Conservation (phyloP, 202 grass and related monocot species). For the Digitaria exilis region DNA sequence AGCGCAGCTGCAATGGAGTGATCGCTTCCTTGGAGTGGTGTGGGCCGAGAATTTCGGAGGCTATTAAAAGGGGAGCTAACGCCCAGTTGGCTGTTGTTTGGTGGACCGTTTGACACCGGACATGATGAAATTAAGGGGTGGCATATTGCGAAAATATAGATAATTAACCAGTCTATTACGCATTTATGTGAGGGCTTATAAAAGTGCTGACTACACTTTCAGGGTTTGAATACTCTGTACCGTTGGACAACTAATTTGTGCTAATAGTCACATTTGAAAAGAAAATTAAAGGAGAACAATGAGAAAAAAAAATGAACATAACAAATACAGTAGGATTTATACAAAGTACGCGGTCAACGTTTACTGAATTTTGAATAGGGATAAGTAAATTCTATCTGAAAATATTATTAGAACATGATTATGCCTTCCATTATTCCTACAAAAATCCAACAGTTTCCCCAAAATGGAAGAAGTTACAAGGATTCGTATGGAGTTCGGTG, state of each 20-base stretch:
- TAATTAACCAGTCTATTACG: not conserved
- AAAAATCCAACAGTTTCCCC: not conserved
- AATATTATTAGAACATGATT: not conserved
- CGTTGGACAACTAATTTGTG: not conserved
- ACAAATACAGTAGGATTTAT: not conserved
- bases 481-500: not conserved
- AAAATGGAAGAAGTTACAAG: too few relatives aligned
- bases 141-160: not conserved
- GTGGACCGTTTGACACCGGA: slow-evolving; percentile 38
- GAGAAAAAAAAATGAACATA: not conserved
- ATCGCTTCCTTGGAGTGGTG: not conserved
- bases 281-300: not conserved
- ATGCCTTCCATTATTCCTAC: not conserved
- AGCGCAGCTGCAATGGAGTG: not conserved
- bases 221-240: not conserved
- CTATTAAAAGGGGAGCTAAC: not conserved
- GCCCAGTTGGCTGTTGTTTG: not conserved
- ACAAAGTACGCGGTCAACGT: not conserved
- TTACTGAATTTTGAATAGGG: not conserved
- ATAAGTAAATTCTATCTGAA: not conserved
- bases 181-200: not conserved
- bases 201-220: not conserved
- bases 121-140: slow-evolving; percentile 5
- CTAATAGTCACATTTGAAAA: not conserved
- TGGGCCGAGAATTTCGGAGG: not conserved